phyloP scores from a whole-genome alignment of 257 asterid species.

The Plectranthus barbatus region DNA sequence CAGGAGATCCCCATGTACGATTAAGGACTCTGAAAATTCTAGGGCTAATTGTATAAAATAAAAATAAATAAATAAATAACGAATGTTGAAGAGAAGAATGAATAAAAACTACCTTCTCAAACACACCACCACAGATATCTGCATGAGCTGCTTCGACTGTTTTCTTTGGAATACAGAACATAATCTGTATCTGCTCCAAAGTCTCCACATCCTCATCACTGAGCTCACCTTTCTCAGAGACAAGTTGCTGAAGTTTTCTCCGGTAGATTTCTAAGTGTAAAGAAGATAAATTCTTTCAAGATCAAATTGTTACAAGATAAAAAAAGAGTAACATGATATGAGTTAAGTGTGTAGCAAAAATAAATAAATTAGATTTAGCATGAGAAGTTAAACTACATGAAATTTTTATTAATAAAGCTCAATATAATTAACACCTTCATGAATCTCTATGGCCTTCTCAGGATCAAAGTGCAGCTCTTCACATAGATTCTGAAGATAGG shows the following conservation, averaged over 20 bases:
- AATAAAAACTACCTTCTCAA: constrained; percentile 73
- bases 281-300: neutral
- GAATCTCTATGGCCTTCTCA: constrained; percentile 80
- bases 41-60: too few species aligned
- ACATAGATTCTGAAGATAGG: constrained; percentile 84
- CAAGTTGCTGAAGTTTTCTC: constrained; percentile 72
- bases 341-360: too few species aligned
- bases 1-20: neutral
- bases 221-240: constrained; percentile 72
- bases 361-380: too few species aligned
- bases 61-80: too few species aligned
- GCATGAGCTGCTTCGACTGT: constrained; percentile 89
- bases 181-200: constrained; percentile 75
- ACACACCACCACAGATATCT: constrained; percentile 86
- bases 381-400: too few species aligned
- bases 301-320: neutral
- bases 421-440: constrained; percentile 50
- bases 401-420: neutral
- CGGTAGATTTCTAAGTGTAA: constrained; percentile 61
- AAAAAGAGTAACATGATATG: neutral
- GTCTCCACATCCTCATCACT: constrained; percentile 74
- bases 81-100: neutral
- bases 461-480: constrained; percentile 92
- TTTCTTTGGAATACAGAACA: constrained; percentile 86
- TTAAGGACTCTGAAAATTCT: too few species aligned